Conservation (phyloP, 164 flowering plant species). For the Tinospora cordifolia region DNA sequence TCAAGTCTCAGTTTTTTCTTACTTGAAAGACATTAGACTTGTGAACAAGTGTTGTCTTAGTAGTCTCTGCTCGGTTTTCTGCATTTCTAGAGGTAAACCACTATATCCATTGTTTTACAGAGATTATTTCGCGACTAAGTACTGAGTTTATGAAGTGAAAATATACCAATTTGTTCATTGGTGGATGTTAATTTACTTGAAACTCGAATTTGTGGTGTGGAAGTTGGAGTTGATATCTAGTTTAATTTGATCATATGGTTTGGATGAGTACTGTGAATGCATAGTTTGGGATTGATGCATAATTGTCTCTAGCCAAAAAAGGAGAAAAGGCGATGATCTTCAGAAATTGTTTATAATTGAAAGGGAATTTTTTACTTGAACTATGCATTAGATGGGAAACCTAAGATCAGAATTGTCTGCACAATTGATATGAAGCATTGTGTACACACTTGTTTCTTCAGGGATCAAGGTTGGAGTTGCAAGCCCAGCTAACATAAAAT, state of each 20-base stretch:
- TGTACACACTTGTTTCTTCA: not conserved
- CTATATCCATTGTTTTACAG: too few relatives aligned
- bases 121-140: not conserved
- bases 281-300: too few relatives aligned
- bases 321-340: too few relatives aligned
- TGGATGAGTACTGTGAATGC: too few relatives aligned
- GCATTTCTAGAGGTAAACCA: not conserved
- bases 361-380: not conserved
- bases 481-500: slow-evolving; percentile 4
- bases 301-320: too few relatives aligned
- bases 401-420: too few relatives aligned
- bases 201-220: too few relatives aligned
- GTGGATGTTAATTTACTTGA: not conserved
- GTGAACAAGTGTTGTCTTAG: not conserved
- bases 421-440: not conserved
- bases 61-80: not conserved
- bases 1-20: not conserved
- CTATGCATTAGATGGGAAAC: not conserved
- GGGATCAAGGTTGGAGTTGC: slow-evolving; percentile 13
- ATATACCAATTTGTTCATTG: not conserved
- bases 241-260: too few relatives aligned
- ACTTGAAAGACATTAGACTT: not conserved
- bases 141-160: not conserved
- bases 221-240: too few relatives aligned
- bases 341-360: too few relatives aligned